These are phyloP conservation scores for Alternaria arborescens DNA, from an alignment of 2,329 filamentous ascomycete species.

Conservation along the genomic window DNA sequence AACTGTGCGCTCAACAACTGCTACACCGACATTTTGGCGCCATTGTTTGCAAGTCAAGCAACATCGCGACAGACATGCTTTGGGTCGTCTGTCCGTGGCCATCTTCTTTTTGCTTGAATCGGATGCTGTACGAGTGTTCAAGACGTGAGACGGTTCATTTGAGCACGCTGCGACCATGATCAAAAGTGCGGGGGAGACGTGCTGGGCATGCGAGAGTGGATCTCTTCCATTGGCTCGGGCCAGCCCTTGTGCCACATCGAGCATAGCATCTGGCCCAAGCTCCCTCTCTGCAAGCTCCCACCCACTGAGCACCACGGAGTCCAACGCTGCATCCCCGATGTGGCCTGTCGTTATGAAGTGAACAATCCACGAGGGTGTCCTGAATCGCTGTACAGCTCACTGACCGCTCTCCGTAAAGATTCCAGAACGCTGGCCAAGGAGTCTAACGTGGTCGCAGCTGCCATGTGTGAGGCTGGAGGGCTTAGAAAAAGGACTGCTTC, in stretches of 20 bases:
- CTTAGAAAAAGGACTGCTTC: slow-evolving; percentile 25
- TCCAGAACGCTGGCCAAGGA: slow-evolving; percentile 16
- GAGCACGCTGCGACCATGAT: slow-evolving; percentile 8
- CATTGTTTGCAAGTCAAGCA: not conserved
- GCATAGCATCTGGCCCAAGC: slow-evolving; percentile 15
- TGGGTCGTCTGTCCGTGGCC: not conserved
- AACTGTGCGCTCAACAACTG: slow-evolving; percentile 20
- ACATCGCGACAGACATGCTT: not conserved
- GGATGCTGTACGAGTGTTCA: not conserved
- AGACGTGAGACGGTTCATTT: slow-evolving; percentile 6
- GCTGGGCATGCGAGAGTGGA: slow-evolving; percentile 14
- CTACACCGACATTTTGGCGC: slow-evolving; percentile 32
- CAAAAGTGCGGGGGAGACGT: slow-evolving; percentile 23
- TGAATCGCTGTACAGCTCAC: slow-evolving; percentile 14
- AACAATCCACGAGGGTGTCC: slow-evolving; percentile 3
- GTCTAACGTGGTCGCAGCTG: slow-evolving; percentile 3
- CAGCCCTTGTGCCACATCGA: not conserved
- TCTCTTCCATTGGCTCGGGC: slow-evolving; percentile 23
- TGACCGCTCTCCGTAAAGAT: slow-evolving; percentile 19
- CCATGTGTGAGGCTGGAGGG: slow-evolving; percentile 10
- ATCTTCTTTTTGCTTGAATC: not conserved
- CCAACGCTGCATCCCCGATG: slow-evolving; percentile 21
- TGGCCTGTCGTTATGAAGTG: slow-evolving; percentile 14
- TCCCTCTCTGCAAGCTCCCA: slow-evolving; percentile 7
- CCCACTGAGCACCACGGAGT: slow-evolving; percentile 19